Percentiles rank a stretch among this genome's conserved stretches.
phyloP scores from a whole-genome alignment of 441 rosid genomes.

The Geranium incanum region DNA sequence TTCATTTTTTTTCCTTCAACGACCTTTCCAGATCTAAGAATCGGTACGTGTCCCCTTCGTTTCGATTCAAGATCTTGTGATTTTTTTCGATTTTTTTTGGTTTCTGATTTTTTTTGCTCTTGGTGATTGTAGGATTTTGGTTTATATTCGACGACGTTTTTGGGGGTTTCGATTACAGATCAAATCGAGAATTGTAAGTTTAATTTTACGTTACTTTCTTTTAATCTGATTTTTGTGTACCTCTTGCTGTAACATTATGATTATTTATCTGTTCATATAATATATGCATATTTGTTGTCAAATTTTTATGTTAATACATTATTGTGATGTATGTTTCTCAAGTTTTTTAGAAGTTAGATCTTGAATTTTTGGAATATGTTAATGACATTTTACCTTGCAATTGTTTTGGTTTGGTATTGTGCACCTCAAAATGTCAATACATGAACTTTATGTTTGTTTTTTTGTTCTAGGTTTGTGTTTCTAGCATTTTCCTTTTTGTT shows the following conservation, averaged over 20 bases:
- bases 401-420: too few relatives aligned
- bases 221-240: background rate
- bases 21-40: background rate
- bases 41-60: background rate
- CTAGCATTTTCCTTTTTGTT: too few relatives aligned
- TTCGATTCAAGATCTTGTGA: background rate
- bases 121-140: background rate
- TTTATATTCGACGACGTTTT: background rate
- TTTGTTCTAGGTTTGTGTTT: too few relatives aligned
- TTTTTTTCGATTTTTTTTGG: background rate
- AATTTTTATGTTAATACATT: too few relatives aligned
- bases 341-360: too few relatives aligned
- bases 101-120: background rate
- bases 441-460: too few relatives aligned
- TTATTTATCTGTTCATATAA: background rate
- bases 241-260: background rate
- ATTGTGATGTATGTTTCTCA: too few relatives aligned
- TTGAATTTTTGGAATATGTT: too few relatives aligned
- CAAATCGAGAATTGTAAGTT: background rate
- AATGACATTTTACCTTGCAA: too few relatives aligned
- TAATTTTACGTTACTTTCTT: background rate
- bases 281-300: too few relatives aligned
- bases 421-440: too few relatives aligned
- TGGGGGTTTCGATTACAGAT: background rate
- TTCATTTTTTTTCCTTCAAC: background rate